These are phyloP conservation scores for Macrotyloma uniflorum DNA, from an alignment of 306 rosid species.

Conservation along the genomic window DNA sequence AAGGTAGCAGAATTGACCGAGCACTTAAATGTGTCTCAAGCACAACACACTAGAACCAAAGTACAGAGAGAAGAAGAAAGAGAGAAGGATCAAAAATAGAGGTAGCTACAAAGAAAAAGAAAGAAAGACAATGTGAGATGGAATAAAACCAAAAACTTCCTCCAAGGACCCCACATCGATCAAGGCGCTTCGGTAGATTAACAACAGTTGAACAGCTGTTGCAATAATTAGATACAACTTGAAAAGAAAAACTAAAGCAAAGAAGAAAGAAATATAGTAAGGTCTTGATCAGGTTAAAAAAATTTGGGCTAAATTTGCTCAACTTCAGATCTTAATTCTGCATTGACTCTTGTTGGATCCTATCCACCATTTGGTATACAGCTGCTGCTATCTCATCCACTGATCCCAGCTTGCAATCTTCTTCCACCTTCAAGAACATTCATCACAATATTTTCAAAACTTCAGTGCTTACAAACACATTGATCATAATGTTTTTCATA, in stretches of 20 bases:
- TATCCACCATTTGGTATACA: constrained; percentile 65
- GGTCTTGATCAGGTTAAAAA: constrained; percentile 20
- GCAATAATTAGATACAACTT: constrained; percentile 59
- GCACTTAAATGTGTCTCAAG: constrained; percentile 31
- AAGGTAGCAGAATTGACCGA: constrained; percentile 35
- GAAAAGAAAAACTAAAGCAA: constrained; percentile 17
- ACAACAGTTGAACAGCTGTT: constrained; percentile 35
- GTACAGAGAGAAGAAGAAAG: constrained; percentile 11
- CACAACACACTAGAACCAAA: background rate
- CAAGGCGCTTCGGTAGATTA: constrained; percentile 36
- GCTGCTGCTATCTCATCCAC: constrained; percentile 94
- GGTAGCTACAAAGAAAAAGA: background rate
- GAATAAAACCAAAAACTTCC: constrained; percentile 44
- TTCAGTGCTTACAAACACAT: background rate
- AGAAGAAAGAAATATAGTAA: constrained; percentile 27
- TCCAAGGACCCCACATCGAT: constrained; percentile 44
- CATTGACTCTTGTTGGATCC: constrained; percentile 75
- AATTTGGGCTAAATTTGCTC: constrained; percentile 26
- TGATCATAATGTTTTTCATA: too few relatives aligned
- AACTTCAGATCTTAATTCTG: constrained; percentile 38
- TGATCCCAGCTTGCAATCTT: constrained; percentile 78
- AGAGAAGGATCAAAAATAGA: constrained; percentile 21
- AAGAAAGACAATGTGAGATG: constrained; percentile 28
- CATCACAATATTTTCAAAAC: background rate
- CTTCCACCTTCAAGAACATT: constrained; percentile 66